Conservation (phyloP, 192 early-diverging fungal species). For the Podila minutissima region DNA sequence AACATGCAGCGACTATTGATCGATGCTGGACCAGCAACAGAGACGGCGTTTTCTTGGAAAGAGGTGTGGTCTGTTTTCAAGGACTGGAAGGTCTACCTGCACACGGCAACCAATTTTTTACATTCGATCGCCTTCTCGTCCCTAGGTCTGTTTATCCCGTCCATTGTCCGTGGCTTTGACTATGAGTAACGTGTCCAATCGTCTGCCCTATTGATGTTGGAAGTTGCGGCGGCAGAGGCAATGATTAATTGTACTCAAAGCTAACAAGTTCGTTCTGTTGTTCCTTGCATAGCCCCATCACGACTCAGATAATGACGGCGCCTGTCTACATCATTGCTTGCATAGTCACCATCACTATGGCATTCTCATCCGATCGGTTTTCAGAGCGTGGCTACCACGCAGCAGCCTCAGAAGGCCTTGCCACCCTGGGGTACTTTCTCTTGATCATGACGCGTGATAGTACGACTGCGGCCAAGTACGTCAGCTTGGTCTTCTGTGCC, state of each 20-base stretch:
- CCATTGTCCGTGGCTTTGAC: constrained; percentile 59
- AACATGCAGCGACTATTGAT: constrained; percentile 33
- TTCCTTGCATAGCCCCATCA: neutral
- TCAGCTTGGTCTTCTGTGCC: constrained; percentile 3
- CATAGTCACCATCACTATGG: neutral
- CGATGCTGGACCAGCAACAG: constrained; percentile 52
- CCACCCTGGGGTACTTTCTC: constrained; percentile 1
- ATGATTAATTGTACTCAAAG: too few species aligned
- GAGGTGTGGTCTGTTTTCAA: constrained; percentile 46
- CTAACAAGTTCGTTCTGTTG: too few species aligned
- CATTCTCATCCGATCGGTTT: constrained; percentile 1
- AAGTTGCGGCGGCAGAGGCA: too few species aligned
- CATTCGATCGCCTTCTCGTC: constrained; percentile 65
- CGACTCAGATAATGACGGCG: constrained; percentile 12
- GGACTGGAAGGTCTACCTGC: constrained; percentile 54
- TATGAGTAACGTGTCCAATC: neutral
- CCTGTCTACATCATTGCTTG: constrained; percentile 2
- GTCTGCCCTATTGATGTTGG: too few species aligned
- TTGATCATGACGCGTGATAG: constrained; percentile 13
- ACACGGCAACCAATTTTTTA: constrained; percentile 62
- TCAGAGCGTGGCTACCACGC: constrained; percentile 10
- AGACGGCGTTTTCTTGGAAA: constrained; percentile 48
- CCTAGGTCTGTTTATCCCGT: constrained; percentile 70
- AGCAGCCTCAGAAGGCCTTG: neutral
- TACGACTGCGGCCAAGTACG: constrained; percentile 17